phyloP scores from a whole-genome alignment of 805 yeast species.

The Priceomyces carsonii region DNA sequence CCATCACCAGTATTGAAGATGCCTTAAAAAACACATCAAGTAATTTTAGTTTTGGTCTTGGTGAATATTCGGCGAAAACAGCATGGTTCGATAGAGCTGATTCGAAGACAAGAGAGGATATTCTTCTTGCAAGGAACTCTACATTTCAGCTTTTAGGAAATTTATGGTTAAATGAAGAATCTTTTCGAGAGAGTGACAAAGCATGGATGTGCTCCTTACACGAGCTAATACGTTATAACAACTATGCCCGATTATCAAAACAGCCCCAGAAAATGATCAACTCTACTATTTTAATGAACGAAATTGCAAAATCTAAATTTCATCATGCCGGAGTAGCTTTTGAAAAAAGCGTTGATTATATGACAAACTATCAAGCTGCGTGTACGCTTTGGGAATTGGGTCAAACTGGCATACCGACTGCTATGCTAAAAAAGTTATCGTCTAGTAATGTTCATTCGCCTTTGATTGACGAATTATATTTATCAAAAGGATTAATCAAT shows the following conservation, averaged over 20 bases:
- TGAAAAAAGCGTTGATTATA: slow-evolving; percentile 13
- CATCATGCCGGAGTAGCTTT: slow-evolving; percentile 8
- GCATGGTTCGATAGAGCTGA: slow-evolving; percentile 41
- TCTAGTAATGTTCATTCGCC: slow-evolving; percentile 11
- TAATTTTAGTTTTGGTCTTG: slow-evolving; percentile 3
- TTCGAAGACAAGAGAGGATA: slow-evolving; percentile 38
- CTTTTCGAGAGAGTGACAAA: not conserved
- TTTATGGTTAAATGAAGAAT: not conserved
- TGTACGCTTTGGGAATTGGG: slow-evolving; percentile 65
- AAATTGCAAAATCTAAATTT: slow-evolving; percentile 27
- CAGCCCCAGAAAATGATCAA: slow-evolving; percentile 53
- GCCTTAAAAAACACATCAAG: slow-evolving; percentile 12
- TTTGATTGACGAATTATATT: slow-evolving; percentile 16
- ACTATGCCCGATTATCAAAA: slow-evolving; percentile 32
- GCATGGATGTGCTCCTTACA: slow-evolving; percentile 23
- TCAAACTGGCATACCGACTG: slow-evolving; percentile 56
- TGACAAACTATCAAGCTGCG: slow-evolving; percentile 53
- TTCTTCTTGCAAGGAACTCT: slow-evolving; percentile 44
- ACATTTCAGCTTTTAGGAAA: slow-evolving; percentile 31
- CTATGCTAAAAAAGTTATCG: slow-evolving; percentile 41
- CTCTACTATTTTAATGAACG: slow-evolving; percentile 46
- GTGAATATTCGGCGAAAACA: slow-evolving; percentile 16
- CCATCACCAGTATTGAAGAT: slow-evolving; percentile 22
- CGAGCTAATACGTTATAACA: slow-evolving; percentile 47
- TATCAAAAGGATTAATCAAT: slow-evolving; percentile 26